phyloP scores from a whole-genome alignment of 805 yeast species.

The Lachancea cidri region DNA sequence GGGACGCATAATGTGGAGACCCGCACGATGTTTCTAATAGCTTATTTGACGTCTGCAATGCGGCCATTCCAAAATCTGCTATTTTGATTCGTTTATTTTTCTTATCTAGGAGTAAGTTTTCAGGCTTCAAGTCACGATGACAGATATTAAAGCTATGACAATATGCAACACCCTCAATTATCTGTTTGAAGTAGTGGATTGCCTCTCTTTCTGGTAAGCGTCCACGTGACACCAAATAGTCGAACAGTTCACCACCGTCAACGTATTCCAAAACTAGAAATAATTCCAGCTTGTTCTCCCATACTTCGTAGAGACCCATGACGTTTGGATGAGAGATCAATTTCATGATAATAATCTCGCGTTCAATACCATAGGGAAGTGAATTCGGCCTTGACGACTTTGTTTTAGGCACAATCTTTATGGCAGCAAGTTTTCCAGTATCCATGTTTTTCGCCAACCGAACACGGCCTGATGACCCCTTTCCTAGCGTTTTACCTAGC shows the following conservation, averaged over 20 bases:
- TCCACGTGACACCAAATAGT: conserved; percentile 62
- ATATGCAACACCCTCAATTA: conserved; percentile 71
- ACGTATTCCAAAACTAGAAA: conserved; percentile 76
- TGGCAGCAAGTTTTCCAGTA: conserved; percentile 76
- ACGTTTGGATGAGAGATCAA: conserved; percentile 90
- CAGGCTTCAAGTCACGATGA: conserved; percentile 81
- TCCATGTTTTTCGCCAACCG: conserved; percentile 62
- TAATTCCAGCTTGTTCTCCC: conserved; percentile 93
- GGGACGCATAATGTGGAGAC: conserved; percentile 85
- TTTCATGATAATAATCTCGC: conserved; percentile 97
- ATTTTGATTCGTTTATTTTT: conserved; percentile 61
- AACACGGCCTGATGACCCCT: conserved; percentile 81
- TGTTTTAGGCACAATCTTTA: conserved; percentile 68
- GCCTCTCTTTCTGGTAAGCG: conserved; percentile 71
- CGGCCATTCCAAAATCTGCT: conserved; percentile 91
- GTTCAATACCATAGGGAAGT: conserved; percentile 90
- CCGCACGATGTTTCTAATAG: conserved; percentile 79
- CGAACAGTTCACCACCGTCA: conserved; percentile 85
- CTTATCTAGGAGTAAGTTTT: conserved; percentile 64
- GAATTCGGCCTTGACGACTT: conserved; percentile 47
- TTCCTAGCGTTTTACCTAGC: conserved; percentile 70
- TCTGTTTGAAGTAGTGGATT: conserved; percentile 69
- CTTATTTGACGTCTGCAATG: conserved; percentile 65
- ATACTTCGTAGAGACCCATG: conserved; percentile 89
- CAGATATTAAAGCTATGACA: conserved; percentile 78